Evolutionary conservation across 2,329 filamentous ascomycete genomes (phyloP), one percentile per base, ranked within the genome.

Genomic region (Polychaeton citri): DNA sequence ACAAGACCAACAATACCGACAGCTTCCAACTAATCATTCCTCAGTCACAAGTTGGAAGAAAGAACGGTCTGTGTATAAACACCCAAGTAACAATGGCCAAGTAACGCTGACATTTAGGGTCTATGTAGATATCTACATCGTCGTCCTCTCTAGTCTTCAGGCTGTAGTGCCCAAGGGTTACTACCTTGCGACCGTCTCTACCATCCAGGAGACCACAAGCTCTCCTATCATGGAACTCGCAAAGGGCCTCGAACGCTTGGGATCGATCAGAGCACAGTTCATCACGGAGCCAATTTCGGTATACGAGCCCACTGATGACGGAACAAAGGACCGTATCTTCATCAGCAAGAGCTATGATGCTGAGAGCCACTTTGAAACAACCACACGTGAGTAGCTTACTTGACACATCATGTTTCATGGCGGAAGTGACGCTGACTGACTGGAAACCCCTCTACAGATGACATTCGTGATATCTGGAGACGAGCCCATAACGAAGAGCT

Each of bases 291-390:
- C 90, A 13, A 94, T 95, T 47, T 87, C 90, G 36, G 72, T 98
- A 42, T 96, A 95, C 62, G 86, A 93, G 64, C 92, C 90, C 16
- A 60, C 88, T 33, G 81, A 84, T 54, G 74, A 79, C 54, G 90
- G 90, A 44, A 70, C 67, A 49, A 81, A 78, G 50, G 87, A 95
- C 68, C 87, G 87, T 63, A 80, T 98, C 61, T 98, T 86, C 68
- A 86, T 98, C 59, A 94, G 86, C 54, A 95, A 92, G 77, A 94
- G 85, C 68, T 98, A 98, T 64, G 92, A 98, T 55, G 85, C 92
- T 36, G 92, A 83, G 45, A 93, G 83, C 60, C 90, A 98, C 71
- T 98, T 98, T 55, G 90, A 98, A 74, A 95, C 85, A 21, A 79
- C 75, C 19, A 81, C 76, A 36, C 69, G 72, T 74, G 62, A 53